Conservation (phyloP, 192 early-diverging fungal genomes). For the Linnemannia schmuckeri region DNA sequence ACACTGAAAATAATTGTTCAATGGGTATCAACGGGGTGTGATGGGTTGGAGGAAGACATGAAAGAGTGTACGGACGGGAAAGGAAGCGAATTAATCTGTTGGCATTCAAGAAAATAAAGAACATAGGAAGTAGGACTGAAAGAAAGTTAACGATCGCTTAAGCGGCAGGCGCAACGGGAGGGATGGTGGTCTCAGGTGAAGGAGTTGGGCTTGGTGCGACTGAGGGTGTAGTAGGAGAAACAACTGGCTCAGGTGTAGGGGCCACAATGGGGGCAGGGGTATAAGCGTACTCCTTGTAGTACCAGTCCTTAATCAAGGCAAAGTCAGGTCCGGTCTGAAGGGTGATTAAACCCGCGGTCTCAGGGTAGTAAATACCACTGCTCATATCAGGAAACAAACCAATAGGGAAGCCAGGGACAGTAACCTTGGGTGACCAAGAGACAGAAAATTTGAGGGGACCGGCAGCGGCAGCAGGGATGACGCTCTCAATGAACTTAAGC, state of each 20-base stretch:
- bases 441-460: neutral
- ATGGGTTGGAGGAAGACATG: neutral
- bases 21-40: neutral
- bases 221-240: too few relatives aligned
- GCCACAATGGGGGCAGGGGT: neutral
- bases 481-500: neutral
- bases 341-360: neutral
- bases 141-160: too few relatives aligned
- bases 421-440: neutral
- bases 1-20: conserved; percentile 6
- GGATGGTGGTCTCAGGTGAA: too few relatives aligned
- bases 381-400: neutral
- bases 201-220: too few relatives aligned
- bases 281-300: neutral
- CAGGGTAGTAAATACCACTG: neutral
- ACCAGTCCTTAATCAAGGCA: conserved; percentile 6
- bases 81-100: too few relatives aligned
- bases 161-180: too few relatives aligned
- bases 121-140: too few relatives aligned
- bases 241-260: neutral
- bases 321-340: conserved; percentile 10
- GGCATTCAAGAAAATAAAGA: too few relatives aligned
- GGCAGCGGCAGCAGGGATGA: neutral
- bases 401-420: neutral
- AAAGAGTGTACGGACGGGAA: neutral